Evolutionary conservation across 2,329 filamentous ascomycete genomes (phyloP).

Genomic region (Epichloe amarillans): DNA sequence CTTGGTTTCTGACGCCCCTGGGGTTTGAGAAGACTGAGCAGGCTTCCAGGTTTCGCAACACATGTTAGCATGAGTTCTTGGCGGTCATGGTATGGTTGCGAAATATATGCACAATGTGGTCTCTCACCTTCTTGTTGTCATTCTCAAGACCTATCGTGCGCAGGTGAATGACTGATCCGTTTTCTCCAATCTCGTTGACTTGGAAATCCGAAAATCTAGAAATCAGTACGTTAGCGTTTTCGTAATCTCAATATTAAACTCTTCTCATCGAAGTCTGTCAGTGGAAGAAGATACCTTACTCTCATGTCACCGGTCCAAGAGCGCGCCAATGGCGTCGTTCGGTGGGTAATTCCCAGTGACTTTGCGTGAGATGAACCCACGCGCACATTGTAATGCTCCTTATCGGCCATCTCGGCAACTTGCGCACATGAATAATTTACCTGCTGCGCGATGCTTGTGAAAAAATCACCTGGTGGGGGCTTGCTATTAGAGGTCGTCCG

Average conservation of each 20-base stretch:
- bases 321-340: slow-evolving; percentile 22
- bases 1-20: slow-evolving; percentile 3
- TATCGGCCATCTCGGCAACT: slow-evolving; percentile 17
- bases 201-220: slow-evolving; percentile 76
- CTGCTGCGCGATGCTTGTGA: not conserved
- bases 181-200: slow-evolving; percentile 73
- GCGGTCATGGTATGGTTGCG: not conserved
- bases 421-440: not conserved
- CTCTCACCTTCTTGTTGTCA: slow-evolving; percentile 7
- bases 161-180: slow-evolving; percentile 66
- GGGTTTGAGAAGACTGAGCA: slow-evolving; percentile 9
- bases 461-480: not conserved
- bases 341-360: slow-evolving; percentile 26
- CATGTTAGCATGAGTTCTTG: not conserved
- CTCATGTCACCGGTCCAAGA: slow-evolving; percentile 28
- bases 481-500: too few relatives aligned
- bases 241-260: not conserved
- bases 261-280: not conserved
- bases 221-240: not conserved
- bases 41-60: slow-evolving; percentile 1
- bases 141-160: slow-evolving; percentile 27
- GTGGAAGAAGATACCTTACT: slow-evolving; percentile 16
- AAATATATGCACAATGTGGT: not conserved
- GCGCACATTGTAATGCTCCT: slow-evolving; percentile 17
- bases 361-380: slow-evolving; percentile 20